Evolutionary conservation across 495 filamentous ascomycete species (phyloP).

Genomic region (Tuber borchii): DNA sequence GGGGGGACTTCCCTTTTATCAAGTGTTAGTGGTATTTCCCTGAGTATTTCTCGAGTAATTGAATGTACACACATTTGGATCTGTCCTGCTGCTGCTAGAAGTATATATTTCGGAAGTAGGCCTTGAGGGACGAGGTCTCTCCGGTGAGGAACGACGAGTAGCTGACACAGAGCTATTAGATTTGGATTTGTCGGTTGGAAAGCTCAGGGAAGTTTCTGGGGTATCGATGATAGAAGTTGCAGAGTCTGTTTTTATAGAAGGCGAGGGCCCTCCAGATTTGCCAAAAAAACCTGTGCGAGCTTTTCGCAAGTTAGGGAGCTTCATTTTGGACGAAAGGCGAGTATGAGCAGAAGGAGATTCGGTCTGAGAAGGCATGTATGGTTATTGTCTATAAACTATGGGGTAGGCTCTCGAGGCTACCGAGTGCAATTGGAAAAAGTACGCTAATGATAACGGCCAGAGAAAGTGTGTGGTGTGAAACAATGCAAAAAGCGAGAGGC

Average conservation of each 20-base stretch:
- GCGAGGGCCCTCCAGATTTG: conserved; percentile 19
- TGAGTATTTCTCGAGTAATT: not conserved
- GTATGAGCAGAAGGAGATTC: conserved; percentile 22
- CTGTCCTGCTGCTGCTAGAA: not conserved
- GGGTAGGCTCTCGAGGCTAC: not conserved
- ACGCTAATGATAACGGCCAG: conserved; percentile 29
- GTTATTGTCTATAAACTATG: conserved; percentile 6
- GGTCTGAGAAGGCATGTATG: conserved; percentile 21
- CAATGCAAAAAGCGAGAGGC: conserved; percentile 32
- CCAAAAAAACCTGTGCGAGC: conserved; percentile 18
- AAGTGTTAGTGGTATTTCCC: conserved; percentile 14
- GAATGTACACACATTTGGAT: not conserved
- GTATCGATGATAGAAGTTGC: conserved; percentile 20
- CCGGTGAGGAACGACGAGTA: conserved; percentile 17
- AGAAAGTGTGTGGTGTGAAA: conserved; percentile 25
- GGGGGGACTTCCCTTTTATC: conserved; percentile 24
- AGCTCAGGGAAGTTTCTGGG: conserved; percentile 8
- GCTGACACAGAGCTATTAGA: conserved; percentile 21
- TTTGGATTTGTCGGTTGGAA: conserved; percentile 13
- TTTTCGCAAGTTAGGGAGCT: conserved; percentile 26
- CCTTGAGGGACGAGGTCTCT: conserved; percentile 23
- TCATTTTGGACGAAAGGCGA: conserved; percentile 31
- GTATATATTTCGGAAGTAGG: conserved; percentile 27
- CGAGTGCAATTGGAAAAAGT: conserved; percentile 14
- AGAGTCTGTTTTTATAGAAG: conserved; percentile 30